phyloP scores from a whole-genome alignment of 169 alveolate genomes.

The Eimeria maxima region DNA sequence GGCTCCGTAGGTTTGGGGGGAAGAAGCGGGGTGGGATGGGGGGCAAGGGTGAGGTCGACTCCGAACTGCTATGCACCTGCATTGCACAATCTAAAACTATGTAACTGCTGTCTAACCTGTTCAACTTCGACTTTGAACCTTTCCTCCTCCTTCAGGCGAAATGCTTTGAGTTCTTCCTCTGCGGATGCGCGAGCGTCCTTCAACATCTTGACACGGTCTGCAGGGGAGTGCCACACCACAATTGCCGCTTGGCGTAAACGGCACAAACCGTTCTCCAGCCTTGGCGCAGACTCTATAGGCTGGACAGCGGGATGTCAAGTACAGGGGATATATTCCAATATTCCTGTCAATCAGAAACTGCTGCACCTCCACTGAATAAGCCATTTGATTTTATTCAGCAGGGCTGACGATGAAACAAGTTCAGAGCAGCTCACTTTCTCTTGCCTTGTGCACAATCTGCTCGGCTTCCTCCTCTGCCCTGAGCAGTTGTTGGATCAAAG shows the following conservation, averaged over 20 bases:
- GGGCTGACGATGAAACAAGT: not conserved
- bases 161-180: conserved; percentile 82
- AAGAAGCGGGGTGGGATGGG: too few relatives aligned
- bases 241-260: not conserved
- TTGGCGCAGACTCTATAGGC: not conserved
- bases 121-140: conserved; percentile 78
- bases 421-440: conserved; percentile 71
- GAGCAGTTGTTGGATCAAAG: conserved; percentile 84
- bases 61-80: too few relatives aligned
- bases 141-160: conserved; percentile 83
- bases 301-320: not conserved
- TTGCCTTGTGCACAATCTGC: conserved; percentile 82
- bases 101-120: conserved; percentile 61
- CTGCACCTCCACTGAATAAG: not conserved
- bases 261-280: not conserved
- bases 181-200: conserved; percentile 83
- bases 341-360: not conserved
- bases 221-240: not conserved
- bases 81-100: not conserved
- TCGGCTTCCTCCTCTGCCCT: conserved; percentile 85
- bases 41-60: too few relatives aligned
- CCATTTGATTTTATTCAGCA: not conserved
- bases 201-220: conserved; percentile 82
- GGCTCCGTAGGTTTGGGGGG: too few relatives aligned
- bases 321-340: not conserved